These are phyloP conservation scores for Magnolia officinalis DNA, from an alignment of 164 flowering plant genomes.

Conservation along the genomic window DNA sequence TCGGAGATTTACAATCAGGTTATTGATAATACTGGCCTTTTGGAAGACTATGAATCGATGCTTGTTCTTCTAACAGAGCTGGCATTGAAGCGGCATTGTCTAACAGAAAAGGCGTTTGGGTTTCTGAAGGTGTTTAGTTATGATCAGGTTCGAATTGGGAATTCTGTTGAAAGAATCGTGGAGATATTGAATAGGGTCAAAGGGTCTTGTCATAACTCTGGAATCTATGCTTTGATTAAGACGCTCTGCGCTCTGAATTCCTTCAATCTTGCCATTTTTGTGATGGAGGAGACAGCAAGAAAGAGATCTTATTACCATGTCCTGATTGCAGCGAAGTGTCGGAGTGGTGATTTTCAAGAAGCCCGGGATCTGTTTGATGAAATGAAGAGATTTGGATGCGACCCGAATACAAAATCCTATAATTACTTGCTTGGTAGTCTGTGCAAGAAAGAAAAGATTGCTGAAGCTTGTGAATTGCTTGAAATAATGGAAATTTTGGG, in stretches of 20 bases:
- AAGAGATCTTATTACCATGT: conserved; percentile 46
- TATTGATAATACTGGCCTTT: conserved; percentile 46
- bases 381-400: conserved; percentile 43
- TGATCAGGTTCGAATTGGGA: conserved; percentile 11
- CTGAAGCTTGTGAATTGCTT: conserved; percentile 38
- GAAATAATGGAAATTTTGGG: conserved; percentile 40
- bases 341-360: conserved; percentile 32
- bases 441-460: conserved; percentile 33
- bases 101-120: conserved; percentile 46
- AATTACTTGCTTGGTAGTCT: conserved; percentile 55
- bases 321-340: conserved; percentile 45
- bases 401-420: conserved; percentile 31
- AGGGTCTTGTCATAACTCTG: conserved; percentile 51
- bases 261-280: conserved; percentile 48
- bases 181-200: conserved; percentile 36
- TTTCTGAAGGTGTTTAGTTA: conserved; percentile 26
- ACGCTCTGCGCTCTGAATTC: conserved; percentile 33
- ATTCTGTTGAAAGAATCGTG: conserved; percentile 26
- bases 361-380: conserved; percentile 36
- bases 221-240: conserved; percentile 45
- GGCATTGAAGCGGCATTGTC: conserved; percentile 22
- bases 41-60: conserved; percentile 46
- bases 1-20: conserved; percentile 43
- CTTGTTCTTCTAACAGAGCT: conserved; percentile 34
- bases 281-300: conserved; percentile 43